Evolutionary conservation across 208 protist genomes (phyloP), one percentile per base, ranked within the genome.

Genomic region (Herpetomonas muscarum): DNA sequence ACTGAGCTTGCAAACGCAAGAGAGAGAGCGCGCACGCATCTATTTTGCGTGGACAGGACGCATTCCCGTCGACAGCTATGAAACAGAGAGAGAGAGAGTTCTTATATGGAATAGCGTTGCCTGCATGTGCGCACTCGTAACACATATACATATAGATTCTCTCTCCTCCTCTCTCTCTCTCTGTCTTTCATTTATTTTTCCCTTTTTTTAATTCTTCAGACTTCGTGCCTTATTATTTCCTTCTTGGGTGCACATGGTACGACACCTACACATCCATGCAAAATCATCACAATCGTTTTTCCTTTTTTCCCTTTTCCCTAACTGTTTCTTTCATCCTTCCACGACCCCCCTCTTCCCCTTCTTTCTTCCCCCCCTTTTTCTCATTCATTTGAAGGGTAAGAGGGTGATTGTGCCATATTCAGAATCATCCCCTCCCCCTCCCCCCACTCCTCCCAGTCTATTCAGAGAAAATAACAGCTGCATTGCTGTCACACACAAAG

Each of bases 151-250:
- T 58, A 46, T 32, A 30, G 7, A 13, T 32, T 17, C 28, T 15
- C 12, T 58, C 19, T 22, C 17, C 24, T 45, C 21, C 26, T 0
- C 36, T 58, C 19, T 48, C 1, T 37, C 42, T 29, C 50, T 41
- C 5, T 55, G 36, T 37, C 19, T 32, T 54, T 54, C 34, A 48
- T 55, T 64, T 64, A 1, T 39, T 39, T 0, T 19, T 21, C 39
- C 22, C 3, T 48, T 52, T 41, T 26, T 58, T 12, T 50, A 24
- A 28, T 50, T 25, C n/a, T 25, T 50, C 21, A 28, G n/a, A 50
- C 21, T 25, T 50, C 10, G 15, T 24, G n/a, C 17, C 21, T 50
- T 50, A 9, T 24, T 50, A 28, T 50, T 50, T 50, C 12, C 17
- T 54, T 54, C 13, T 32, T 9, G 28, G 13, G 15, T 15, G 15